phyloP scores from a whole-genome alignment of 345 rosid genomes.

The Salix purpurea region DNA sequence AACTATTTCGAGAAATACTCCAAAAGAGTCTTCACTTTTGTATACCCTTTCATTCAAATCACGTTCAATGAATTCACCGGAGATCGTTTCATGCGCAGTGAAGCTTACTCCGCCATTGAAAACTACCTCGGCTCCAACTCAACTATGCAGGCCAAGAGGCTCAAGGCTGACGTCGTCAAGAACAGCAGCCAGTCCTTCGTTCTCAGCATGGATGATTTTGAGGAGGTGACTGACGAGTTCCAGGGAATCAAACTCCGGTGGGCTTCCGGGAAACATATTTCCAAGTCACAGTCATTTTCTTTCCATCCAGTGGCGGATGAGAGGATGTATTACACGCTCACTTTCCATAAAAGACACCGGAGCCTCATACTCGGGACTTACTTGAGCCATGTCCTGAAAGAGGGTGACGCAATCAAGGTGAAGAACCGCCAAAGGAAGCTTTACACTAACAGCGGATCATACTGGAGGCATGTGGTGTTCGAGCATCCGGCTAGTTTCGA shows the following conservation, averaged over 20 bases:
- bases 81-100: not conserved
- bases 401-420: not conserved
- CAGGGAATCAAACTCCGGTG: not conserved
- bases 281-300: not conserved
- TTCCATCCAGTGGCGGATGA: not conserved
- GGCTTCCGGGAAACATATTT: slow-evolving; percentile 4
- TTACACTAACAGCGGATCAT: slow-evolving; percentile 1
- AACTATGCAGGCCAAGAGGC: not conserved
- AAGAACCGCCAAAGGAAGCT: slow-evolving; percentile 2
- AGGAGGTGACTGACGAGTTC: not conserved
- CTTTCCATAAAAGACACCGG: not conserved
- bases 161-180: slow-evolving; percentile 4
- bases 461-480: slow-evolving; percentile 5
- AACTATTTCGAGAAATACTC: not conserved
- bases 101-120: not conserved
- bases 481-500: slow-evolving; percentile 5
- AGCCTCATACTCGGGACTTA: not conserved
- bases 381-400: not conserved
- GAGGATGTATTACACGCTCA: slow-evolving; percentile 3
- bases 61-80: slow-evolving; percentile 3
- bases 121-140: not conserved
- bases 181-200: not conserved
- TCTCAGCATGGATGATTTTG: slow-evolving; percentile 5
- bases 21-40: not conserved
- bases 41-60: slow-evolving; percentile 1